phyloP scores from a whole-genome alignment of 2,329 filamentous ascomycete species.

The Sclerotinia nivalis region DNA sequence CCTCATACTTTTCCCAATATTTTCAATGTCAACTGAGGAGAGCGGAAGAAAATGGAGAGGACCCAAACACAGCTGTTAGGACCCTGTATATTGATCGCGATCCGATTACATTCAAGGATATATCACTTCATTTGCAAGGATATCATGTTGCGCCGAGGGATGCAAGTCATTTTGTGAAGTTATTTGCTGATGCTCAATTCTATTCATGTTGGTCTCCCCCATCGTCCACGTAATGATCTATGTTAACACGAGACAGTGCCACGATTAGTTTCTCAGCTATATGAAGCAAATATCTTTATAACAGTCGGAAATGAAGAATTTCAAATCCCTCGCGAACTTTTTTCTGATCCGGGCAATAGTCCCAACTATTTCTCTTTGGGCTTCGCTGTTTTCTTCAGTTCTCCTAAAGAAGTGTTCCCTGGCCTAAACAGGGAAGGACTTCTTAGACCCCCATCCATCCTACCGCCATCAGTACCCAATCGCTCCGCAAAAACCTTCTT shows the following conservation, averaged over 20 bases:
- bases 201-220: slow-evolving; percentile 66
- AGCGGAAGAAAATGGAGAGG: slow-evolving; percentile 54
- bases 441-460: slow-evolving; percentile 82
- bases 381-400: slow-evolving; percentile 84
- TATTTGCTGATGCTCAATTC: slow-evolving; percentile 95
- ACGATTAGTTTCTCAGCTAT: slow-evolving; percentile 84
- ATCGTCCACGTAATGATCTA: slow-evolving; percentile 6
- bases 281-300: slow-evolving; percentile 89
- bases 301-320: slow-evolving; percentile 86
- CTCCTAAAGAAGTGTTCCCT: slow-evolving; percentile 78
- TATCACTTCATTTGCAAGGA: slow-evolving; percentile 85
- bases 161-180: slow-evolving; percentile 82
- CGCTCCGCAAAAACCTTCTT: slow-evolving; percentile 81
- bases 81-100: slow-evolving; percentile 96
- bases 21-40: slow-evolving; percentile 78
- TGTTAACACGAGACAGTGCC: slow-evolving; percentile 60
- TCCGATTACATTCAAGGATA: slow-evolving; percentile 83
- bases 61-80: slow-evolving; percentile 51
- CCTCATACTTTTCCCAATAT: slow-evolving; percentile 94
- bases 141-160: slow-evolving; percentile 84
- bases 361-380: slow-evolving; percentile 95
- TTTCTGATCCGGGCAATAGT: slow-evolving; percentile 81
- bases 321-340: slow-evolving; percentile 85
- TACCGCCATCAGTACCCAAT: slow-evolving; percentile 77
- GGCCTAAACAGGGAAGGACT: slow-evolving; percentile 77